Conservation (phyloP, 1,284 basidiomycete species). For the Thelephora terrestris region DNA sequence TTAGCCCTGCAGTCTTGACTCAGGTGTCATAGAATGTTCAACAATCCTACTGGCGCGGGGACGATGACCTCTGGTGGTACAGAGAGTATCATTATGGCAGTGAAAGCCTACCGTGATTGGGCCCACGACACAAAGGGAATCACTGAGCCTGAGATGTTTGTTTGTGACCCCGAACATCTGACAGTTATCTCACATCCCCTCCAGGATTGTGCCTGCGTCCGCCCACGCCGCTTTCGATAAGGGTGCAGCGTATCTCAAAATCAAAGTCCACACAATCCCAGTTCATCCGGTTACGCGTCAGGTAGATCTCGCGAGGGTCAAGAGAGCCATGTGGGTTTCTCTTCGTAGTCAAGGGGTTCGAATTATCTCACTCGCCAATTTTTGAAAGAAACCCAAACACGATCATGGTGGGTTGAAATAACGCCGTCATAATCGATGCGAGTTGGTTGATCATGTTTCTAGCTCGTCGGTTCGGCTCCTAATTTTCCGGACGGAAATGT, state of each 20-base stretch:
- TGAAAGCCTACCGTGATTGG: conserved; percentile 94
- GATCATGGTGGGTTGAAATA: conserved; percentile 48
- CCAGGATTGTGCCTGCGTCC: conserved; percentile 74
- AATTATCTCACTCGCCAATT: conserved; percentile 2
- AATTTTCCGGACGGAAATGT: conserved; percentile 90
- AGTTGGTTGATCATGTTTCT: background rate
- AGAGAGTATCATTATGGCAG: conserved; percentile 91
- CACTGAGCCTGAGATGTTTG: conserved; percentile 86
- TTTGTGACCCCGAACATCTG: conserved; percentile 5
- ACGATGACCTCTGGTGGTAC: conserved; percentile 94
- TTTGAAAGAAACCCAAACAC: conserved; percentile 64
- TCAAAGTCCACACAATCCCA: conserved; percentile 86
- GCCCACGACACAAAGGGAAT: conserved; percentile 79
- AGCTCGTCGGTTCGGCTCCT: conserved; percentile 85
- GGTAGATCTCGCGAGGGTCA: conserved; percentile 70
- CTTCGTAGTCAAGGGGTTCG: conserved; percentile 1
- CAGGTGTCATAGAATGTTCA: conserved; percentile 47
- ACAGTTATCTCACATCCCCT: conserved; percentile 4
- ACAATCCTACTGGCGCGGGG: conserved; percentile 78
- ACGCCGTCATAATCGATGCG: background rate
- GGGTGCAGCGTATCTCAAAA: conserved; percentile 81
- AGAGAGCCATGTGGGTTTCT: conserved; percentile 73
- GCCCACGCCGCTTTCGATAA: conserved; percentile 97
- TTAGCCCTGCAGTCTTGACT: background rate
- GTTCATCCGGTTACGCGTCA: conserved; percentile 78